Evolutionary conservation across 495 filamentous ascomycete species (phyloP), one percentile per base, ranked within the genome.

Genomic region (Cladorrhinum samala): DNA sequence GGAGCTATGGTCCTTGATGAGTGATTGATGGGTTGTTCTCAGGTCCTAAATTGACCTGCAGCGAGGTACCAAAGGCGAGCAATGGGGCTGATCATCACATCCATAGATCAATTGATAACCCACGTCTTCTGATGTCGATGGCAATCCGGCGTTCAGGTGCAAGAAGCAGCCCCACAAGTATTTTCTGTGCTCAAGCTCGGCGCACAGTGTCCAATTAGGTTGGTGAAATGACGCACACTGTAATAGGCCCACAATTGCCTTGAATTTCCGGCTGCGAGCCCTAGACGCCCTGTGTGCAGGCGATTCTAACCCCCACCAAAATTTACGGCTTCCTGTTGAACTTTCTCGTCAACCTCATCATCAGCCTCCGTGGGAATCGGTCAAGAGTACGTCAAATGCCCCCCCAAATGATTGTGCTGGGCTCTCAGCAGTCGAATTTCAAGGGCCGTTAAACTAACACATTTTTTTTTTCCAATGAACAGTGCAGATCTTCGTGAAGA

Each of bases 401-500:
- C 45, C 45, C 45, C 45, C 45, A 30, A n/a, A n/a, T n/a, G 45
- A 45, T n/a, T 21, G 8, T 41, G 39, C 40, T 27, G 40, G 19
- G 30, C n/a, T 43, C 9, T 18, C 13, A 13, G 17, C n/a, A 23
- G 42, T 30, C 8, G 43, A 38, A n/a, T 9, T 19, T 17, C 2
- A 38, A 43, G 14, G 40, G 43, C 46, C 20, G 30, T 36, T 50
- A 56, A 52, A 68, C 75, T 77, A 68, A 78, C 69, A 19, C 42
- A 13, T 13, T 19, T 50, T 55, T 58, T 60, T 55, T 64, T 56
- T 53, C 52, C 20, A 11, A 20, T 36, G 6, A 39, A 52, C 57
- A 46, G 52, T 57, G 53, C 55, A 66, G 64, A 94, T 88, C 83
- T 94, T 93, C 86, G 89, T 93, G 80, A 92, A 93, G 81, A 92